Evolutionary conservation across 345 rosid genomes (phyloP).

Genomic region (Arabis hirsuta): DNA sequence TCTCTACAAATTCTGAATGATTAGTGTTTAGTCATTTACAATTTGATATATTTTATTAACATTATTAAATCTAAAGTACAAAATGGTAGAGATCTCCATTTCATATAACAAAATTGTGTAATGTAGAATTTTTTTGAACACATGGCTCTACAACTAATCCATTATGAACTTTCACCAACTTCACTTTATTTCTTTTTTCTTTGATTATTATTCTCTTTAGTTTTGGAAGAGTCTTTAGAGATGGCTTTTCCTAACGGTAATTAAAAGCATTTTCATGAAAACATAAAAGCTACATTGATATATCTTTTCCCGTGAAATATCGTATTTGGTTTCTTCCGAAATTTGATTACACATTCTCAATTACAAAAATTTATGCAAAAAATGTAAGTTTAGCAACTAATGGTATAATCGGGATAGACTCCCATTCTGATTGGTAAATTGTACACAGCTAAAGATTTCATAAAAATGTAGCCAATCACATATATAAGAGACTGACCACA

Average conservation of each 20-base stretch:
- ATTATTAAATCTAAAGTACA: background rate
- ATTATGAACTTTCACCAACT: constrained; percentile 36
- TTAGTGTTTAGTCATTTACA: background rate
- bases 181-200: constrained; percentile 22
- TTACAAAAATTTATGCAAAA: background rate
- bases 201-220: constrained; percentile 21
- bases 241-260: constrained; percentile 40
- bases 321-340: background rate
- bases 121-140: background rate
- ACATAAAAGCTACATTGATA: background rate
- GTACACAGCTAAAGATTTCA: too few relatives aligned
- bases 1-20: background rate
- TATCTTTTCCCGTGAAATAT: too few relatives aligned
- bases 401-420: too few relatives aligned
- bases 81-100: too few relatives aligned
- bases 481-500: background rate
- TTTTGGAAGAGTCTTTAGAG: constrained; percentile 7
- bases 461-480: too few relatives aligned
- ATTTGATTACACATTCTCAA: background rate
- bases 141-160: constrained; percentile 37
- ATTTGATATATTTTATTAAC: background rate
- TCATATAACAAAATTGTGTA: background rate
- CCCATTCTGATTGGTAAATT: too few relatives aligned
- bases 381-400: too few relatives aligned
- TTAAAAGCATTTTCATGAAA: background rate